These are phyloP conservation scores for Dunaliella primolecta DNA, from an alignment of 139 green algal species.

Conservation along the genomic window DNA sequence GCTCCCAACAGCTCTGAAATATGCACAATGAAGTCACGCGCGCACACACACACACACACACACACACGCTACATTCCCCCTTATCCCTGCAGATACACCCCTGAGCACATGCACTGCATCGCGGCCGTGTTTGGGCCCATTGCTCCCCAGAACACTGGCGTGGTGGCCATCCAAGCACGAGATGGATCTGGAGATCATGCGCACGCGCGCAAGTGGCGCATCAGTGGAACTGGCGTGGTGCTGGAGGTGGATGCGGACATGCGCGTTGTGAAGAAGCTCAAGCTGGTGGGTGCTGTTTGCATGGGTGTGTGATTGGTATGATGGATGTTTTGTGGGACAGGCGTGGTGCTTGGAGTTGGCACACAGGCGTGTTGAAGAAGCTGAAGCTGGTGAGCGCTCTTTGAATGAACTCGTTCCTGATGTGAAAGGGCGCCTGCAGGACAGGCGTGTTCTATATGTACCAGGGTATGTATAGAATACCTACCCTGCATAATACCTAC, in stretches of 20 bases:
- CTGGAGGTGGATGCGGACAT: slow-evolving; percentile 81
- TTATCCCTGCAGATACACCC: slow-evolving; percentile 98
- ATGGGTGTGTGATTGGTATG: neutral
- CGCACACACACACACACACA: too few species aligned
- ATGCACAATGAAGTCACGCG: too few species aligned
- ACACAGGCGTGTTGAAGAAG: slow-evolving; percentile 84
- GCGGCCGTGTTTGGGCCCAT: slow-evolving; percentile 77
- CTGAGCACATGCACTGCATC: slow-evolving; percentile 97
- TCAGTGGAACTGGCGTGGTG: slow-evolving; percentile 91
- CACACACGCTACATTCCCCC: too few species aligned
- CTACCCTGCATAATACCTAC: too few species aligned
- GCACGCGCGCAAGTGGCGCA: slow-evolving; percentile 64
- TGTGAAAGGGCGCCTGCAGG: too few species aligned
- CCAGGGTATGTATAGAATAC: too few species aligned
- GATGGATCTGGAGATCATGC: slow-evolving; percentile 10
- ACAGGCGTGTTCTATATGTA: too few species aligned
- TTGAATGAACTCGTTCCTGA: too few species aligned
- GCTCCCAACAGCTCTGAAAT: slow-evolving; percentile 85
- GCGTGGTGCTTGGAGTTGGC: too few species aligned
- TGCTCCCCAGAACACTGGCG: slow-evolving; percentile 82
- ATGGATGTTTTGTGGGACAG: slow-evolving; percentile 64
- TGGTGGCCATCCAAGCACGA: slow-evolving; percentile 61
- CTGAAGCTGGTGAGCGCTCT: slow-evolving; percentile 80
- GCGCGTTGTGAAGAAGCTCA: slow-evolving; percentile 92
- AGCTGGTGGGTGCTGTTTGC: slow-evolving; percentile 73